These are phyloP conservation scores for Colletotrichum plurivorum DNA, from an alignment of 2,329 filamentous ascomycete genomes.

Conservation along the genomic window DNA sequence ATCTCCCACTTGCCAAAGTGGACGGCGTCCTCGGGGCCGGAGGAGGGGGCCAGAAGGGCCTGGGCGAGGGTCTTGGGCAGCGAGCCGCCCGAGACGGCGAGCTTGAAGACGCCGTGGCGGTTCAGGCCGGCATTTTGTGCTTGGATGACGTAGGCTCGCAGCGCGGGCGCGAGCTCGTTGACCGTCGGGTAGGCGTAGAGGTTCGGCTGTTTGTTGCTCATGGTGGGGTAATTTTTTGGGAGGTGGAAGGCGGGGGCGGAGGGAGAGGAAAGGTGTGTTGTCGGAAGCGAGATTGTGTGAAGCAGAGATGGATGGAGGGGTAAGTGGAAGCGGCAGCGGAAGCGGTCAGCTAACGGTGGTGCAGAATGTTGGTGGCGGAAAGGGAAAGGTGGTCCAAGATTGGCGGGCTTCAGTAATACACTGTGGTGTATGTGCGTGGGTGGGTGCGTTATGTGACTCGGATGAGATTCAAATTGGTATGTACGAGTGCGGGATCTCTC, in stretches of 20 bases:
- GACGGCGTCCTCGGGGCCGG: slow-evolving; percentile 71
- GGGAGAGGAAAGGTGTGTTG: slow-evolving; percentile 11
- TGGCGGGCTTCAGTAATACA: slow-evolving; percentile 12
- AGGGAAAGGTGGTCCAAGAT: slow-evolving; percentile 22
- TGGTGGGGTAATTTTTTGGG: slow-evolving; percentile 43
- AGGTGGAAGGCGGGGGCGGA: slow-evolving; percentile 35
- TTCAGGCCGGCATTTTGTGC: slow-evolving; percentile 84
- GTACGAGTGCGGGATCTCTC: too few relatives aligned
- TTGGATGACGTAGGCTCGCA: slow-evolving; percentile 87
- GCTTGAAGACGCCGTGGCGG: slow-evolving; percentile 88
- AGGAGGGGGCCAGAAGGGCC: slow-evolving; percentile 76
- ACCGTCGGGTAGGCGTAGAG: slow-evolving; percentile 85
- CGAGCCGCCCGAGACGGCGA: slow-evolving; percentile 94
- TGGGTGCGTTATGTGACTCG: too few relatives aligned
- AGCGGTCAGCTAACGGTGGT: slow-evolving; percentile 19
- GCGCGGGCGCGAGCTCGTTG: slow-evolving; percentile 79
- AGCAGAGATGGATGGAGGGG: slow-evolving; percentile 6
- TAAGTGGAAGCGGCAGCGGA: slow-evolving; percentile 15
- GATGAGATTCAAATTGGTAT: too few relatives aligned
- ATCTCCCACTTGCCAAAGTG: slow-evolving; percentile 94
- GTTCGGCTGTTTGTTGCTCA: slow-evolving; percentile 73
- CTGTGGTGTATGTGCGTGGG: slow-evolving; percentile 13
- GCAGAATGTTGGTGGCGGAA: slow-evolving; percentile 16
- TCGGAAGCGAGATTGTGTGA: slow-evolving; percentile 32
- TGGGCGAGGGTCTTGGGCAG: slow-evolving; percentile 90